Percentiles rank a stretch among this genome's conserved stretches.
phyloP scores from a whole-genome alignment of 2,329 filamentous ascomycete species.

The Aureobasidium sp. region DNA sequence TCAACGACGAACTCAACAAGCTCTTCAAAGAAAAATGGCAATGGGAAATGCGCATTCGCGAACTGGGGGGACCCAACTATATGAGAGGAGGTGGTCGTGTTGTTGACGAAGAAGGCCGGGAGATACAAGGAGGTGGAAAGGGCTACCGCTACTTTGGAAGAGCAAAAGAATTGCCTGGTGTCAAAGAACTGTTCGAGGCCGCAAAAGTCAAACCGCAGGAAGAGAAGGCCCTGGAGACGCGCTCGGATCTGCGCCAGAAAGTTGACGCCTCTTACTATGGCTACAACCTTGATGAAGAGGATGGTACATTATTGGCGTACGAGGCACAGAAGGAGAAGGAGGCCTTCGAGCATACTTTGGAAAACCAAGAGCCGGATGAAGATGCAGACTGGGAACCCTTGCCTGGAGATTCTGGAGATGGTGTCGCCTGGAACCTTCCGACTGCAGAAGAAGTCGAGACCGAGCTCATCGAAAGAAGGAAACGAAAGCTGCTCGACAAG shows the following conservation, averaged over 20 bases:
- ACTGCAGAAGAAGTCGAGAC: conserved; percentile 89
- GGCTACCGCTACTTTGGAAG: conserved; percentile 93
- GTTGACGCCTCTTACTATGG: conserved; percentile 96
- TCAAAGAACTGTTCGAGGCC: conserved; percentile 92
- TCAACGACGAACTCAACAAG: conserved; percentile 99
- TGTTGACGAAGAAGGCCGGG: conserved; percentile 49
- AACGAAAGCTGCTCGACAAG: conserved; percentile 78
- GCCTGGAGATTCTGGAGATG: conserved; percentile 81
- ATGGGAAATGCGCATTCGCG: conserved; percentile 96
- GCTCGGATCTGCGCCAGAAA: conserved; percentile 63
- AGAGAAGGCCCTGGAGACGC: conserved; percentile 54
- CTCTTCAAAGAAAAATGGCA: conserved; percentile 98
- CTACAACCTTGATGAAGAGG: conserved; percentile 87
- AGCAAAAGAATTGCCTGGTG: conserved; percentile 81
- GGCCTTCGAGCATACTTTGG: conserved; percentile 59
- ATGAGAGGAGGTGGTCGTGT: conserved; percentile 60
- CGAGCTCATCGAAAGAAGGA: conserved; percentile 80
- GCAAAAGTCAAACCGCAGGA: conserved; percentile 52
- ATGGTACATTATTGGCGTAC: conserved; percentile 70
- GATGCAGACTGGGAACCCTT: conserved; percentile 65
- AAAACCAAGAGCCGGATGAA: conserved; percentile 42
- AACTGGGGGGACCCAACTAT: conserved; percentile 95
- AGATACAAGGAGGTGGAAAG: conserved; percentile 63
- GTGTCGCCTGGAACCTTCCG: conserved; percentile 73
- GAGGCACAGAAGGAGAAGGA: conserved; percentile 79